Conservation (phyloP, 2,329 filamentous ascomycete genomes). For the Aschersonia sp. region DNA sequence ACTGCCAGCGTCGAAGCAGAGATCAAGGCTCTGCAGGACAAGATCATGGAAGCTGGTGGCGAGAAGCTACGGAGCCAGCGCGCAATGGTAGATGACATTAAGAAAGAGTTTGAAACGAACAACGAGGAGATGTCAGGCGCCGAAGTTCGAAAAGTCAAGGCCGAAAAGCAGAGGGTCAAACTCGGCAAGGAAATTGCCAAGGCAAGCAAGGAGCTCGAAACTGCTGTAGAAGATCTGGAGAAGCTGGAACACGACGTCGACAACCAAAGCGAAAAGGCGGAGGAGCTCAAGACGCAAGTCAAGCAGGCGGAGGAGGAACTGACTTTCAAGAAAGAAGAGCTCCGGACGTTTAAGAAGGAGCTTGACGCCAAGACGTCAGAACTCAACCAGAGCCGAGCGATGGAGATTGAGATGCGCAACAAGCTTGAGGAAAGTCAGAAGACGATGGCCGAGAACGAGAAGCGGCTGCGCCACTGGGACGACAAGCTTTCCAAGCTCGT, state of each 20-base stretch:
- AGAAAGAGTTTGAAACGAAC: constrained; percentile 69
- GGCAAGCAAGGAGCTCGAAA: constrained; percentile 64
- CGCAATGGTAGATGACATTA: constrained; percentile 76
- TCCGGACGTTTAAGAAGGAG: constrained; percentile 66
- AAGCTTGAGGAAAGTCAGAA: constrained; percentile 96
- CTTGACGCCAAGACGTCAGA: constrained; percentile 76
- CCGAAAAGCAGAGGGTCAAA: constrained; percentile 82
- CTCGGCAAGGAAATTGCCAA: constrained; percentile 71
- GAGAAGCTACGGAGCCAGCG: constrained; percentile 84
- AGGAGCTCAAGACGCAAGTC: constrained; percentile 56
- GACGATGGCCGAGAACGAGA: constrained; percentile 71
- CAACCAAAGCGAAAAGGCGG: constrained; percentile 61
- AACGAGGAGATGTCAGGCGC: constrained; percentile 73
- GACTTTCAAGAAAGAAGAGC: constrained; percentile 63
- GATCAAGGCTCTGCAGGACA: constrained; percentile 84
- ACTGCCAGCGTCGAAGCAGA: constrained; percentile 85
- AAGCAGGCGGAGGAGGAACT: constrained; percentile 73
- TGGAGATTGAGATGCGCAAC: constrained; percentile 96
- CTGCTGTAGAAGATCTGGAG: constrained; percentile 57
- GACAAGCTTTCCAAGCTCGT: constrained; percentile 77
- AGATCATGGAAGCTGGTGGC: constrained; percentile 96
- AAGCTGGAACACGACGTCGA: constrained; percentile 65
- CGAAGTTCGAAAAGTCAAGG: constrained; percentile 80
- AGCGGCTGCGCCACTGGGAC: constrained; percentile 70
- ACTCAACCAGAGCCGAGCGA: constrained; percentile 74